Evolutionary conservation across 164 flowering plant genomes (phyloP), one percentile per base, ranked within the genome.

Genomic region (Stephania cephalantha): DNA sequence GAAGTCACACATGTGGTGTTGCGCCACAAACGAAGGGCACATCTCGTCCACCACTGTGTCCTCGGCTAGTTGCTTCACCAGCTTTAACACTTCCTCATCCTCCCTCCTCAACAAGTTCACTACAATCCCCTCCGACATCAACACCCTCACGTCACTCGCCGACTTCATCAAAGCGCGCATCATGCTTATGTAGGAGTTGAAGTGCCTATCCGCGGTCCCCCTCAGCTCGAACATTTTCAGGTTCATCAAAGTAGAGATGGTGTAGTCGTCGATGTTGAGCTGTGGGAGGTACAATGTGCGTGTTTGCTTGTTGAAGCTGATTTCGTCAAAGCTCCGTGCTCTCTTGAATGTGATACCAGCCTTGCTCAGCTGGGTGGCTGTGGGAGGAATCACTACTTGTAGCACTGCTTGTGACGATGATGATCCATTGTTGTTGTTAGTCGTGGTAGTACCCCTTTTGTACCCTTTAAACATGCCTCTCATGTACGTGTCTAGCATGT

Each of bases 111-210:
- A 9, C 0, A 20, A 52, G 45, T 68, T 79, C 67, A 29, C 17
- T 7, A 75, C 71, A 8, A 79, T 75, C 17, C 78, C 75, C 30
- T 42, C 9, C 7, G 65, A 9, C 8, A 29, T 45, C 1, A 75
- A 78, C 12, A 72, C 55, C 25, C 45, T 71, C 25, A 79, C 78
- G 22, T 75, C 81, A 45, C 44, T 58, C 35, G 58, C 63, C 7
- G 78, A 75, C 25, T 79, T 69, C 6, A 79, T n/a, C 9, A 78
- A 46, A 10, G 71, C 63, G 70, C 58, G 45, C 80, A 78, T 78
- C 73, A 78, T 71, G 6, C 13, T 20, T 11, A 79, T 72, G 68
- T 75, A 75, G 20, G 81, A 66, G 31, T 66, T 75, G 22, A 79
- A 25, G 9, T 75, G 69, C 4, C 68, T 45, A 5, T 20, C 46